Base-by-base conservation (phyloP, 257 asterid genomes). In the Jasminum sambac region DNA sequence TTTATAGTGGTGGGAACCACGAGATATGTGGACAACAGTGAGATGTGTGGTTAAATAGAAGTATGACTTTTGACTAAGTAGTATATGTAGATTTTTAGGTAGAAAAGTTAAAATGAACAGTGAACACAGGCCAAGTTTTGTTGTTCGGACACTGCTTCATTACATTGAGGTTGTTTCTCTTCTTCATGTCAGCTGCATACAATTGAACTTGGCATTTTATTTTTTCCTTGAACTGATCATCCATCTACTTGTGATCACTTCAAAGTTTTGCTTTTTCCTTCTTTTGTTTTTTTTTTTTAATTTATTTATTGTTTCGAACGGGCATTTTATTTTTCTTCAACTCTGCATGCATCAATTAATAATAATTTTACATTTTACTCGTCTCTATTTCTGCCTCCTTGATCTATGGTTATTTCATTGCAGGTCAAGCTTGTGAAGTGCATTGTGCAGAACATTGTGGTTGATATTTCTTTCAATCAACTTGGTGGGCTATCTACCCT, bases 401-500 rank as follows among this genome's bases (percentile, higher is more conserved):
- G 34, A 21, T 55, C 62, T 11, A 21, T 55, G 36, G 16, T 57
- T 58, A 40, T 75, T 43, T 64, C 26, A 24, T 68, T 72, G 68
- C 85, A 81, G 86, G 88, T 81, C 57, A 84, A 78, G 76, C 67
- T 84, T 58, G 77, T 84, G 63, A 84, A 84, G 77, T 84, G 88
- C 77, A 81, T 84, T 66, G 79, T 84, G 52, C 82, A 78, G 66
- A 74, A 84, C 75, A 72, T 78, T 59, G 84, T 84, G 17, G 86
- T 84, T 66, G 88, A 84, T 68, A 81, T 84, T 65, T 81, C 88
- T 62, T 74, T 84, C 48, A 84, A 81, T 75, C 86, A 84, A 72
- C 81, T 81, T 60, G 88, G 88, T n/a, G 88, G 88, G 16, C 82
- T 84, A 52, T 81, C 84, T 73, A 81, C 88, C 38, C 42, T 84